phyloP scores from a whole-genome alignment of 192 early-diverging fungal species.

The Jimgerdemannia lactiflua region DNA sequence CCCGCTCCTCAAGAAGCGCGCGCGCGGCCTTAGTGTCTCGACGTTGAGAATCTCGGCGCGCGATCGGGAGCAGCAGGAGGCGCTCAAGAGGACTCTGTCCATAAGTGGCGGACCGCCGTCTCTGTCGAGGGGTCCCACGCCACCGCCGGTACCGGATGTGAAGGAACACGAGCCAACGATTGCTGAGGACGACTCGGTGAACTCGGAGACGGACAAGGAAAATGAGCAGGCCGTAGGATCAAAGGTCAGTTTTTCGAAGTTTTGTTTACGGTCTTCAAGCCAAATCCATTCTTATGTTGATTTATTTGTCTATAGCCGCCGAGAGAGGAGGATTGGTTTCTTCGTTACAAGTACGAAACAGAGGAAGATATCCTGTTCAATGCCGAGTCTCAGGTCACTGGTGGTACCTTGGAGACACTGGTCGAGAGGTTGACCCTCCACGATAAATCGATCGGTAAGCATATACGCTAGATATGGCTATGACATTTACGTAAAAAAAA shows the following conservation, averaged over 20 bases:
- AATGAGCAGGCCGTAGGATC: not conserved
- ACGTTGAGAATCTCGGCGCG: constrained; percentile 17
- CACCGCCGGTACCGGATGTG: not conserved
- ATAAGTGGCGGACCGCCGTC: not conserved
- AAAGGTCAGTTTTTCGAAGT: not conserved
- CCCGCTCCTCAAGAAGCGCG: constrained; percentile 7
- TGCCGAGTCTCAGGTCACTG: constrained; percentile 68
- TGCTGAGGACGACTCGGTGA: not conserved
- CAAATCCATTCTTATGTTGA: not conserved
- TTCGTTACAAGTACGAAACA: constrained; percentile 12
- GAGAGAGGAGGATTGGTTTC: not conserved
- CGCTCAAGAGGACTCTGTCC: not conserved
- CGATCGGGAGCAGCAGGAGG: constrained; percentile 10
- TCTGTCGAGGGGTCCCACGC: too few relatives aligned
- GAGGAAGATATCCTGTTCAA: constrained; percentile 34
- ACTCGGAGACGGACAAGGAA: not conserved
- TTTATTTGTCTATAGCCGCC: not conserved
- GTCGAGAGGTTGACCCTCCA: constrained; percentile 74
- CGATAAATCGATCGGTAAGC: constrained; percentile 40
- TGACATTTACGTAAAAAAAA: not conserved
- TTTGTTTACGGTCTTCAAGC: not conserved
- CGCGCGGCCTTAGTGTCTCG: constrained; percentile 31
- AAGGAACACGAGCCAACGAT: not conserved
- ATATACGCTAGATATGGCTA: not conserved
- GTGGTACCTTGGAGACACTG: constrained; percentile 64